A percentile compares a stretch with the other conserved stretches of the same genome.
Conservation (phyloP, 208 protist species). For the Spongospora subterranea region DNA sequence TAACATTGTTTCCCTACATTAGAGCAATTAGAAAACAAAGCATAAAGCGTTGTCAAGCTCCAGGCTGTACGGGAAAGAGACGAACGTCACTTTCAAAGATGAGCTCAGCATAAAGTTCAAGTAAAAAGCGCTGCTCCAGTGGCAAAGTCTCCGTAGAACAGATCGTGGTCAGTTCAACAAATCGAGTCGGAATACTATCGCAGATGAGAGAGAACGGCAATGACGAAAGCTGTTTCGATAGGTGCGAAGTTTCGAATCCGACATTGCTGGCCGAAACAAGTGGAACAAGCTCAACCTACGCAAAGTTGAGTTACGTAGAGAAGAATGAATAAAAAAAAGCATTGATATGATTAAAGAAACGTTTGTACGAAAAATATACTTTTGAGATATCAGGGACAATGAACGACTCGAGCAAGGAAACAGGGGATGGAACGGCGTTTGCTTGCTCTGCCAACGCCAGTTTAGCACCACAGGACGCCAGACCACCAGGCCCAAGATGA, state of each 20-base stretch:
- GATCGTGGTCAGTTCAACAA: slow-evolving; percentile 4
- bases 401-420: background rate
- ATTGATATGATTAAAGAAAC: too few relatives aligned
- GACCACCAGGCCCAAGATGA: background rate
- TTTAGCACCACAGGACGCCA: background rate
- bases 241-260: too few relatives aligned
- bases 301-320: too few relatives aligned
- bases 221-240: background rate
- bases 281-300: too few relatives aligned
- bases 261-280: too few relatives aligned
- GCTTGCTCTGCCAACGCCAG: background rate
- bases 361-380: slow-evolving; percentile 1
- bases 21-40: background rate
- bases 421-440: background rate
- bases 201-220: slow-evolving; percentile 2
- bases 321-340: too few relatives aligned
- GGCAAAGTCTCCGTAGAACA: slow-evolving; percentile 28
- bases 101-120: slow-evolving; percentile 43
- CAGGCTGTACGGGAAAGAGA: background rate
- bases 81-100: slow-evolving; percentile 53
- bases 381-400: background rate
- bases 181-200: slow-evolving; percentile 44
- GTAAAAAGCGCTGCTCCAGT: background rate
- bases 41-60: background rate
- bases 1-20: background rate